phyloP scores from a whole-genome alignment of 2,329 filamentous ascomycete species.

The Thelonectria olida region DNA sequence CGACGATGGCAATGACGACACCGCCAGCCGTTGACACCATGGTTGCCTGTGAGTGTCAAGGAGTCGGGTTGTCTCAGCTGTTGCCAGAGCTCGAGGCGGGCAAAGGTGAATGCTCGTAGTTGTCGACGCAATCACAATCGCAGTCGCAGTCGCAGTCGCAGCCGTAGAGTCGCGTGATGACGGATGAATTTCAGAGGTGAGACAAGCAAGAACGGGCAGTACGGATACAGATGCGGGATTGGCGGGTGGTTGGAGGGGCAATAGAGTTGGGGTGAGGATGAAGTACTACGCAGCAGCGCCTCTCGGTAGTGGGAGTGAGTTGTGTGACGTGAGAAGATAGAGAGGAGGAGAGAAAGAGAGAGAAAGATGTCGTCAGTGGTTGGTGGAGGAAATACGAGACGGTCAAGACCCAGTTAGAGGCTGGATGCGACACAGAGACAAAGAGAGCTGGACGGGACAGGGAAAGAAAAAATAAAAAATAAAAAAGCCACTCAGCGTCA shows the following conservation, averaged over 20 bases:
- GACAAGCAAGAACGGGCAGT: neutral
- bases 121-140: neutral
- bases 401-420: neutral
- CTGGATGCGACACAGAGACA: neutral
- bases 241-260: no score
- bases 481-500: neutral
- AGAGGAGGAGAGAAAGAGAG: neutral
- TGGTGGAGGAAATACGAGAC: neutral
- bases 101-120: no score
- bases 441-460: neutral
- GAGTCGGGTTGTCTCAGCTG: no score
- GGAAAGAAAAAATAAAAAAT: neutral
- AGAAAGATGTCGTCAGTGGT: neutral
- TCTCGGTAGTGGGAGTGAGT: no score
- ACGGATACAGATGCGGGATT: neutral
- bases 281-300: neutral
- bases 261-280: no score
- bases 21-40: constrained; percentile 71
- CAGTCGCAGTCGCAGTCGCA: neutral
- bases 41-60: constrained; percentile 27
- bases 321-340: no score
- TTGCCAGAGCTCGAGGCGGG: no score
- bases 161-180: neutral
- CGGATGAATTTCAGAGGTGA: neutral
- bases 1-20: constrained; percentile 77